Percentiles rank a stretch among this genome's conserved stretches.
phyloP scores from a whole-genome alignment of 495 filamentous ascomycete species.

The Hyaloscypha variabilis region DNA sequence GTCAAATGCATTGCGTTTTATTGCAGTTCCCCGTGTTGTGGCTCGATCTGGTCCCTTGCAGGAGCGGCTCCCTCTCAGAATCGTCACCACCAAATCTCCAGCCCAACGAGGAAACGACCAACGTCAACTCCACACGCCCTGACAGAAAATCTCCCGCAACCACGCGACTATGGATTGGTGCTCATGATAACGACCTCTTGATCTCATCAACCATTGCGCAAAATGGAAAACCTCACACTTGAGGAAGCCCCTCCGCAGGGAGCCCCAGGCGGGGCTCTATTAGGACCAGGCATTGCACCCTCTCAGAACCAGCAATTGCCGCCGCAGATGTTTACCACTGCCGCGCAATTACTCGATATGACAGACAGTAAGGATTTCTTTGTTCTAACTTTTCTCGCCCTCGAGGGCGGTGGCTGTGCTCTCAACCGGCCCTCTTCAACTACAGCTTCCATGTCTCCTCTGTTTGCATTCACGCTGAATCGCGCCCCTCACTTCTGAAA shows the following conservation, averaged over 20 bases:
- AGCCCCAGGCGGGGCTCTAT: conserved; percentile 24
- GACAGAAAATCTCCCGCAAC: conserved; percentile 13
- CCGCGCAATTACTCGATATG: conserved; percentile 89
- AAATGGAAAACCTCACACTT: conserved; percentile 53
- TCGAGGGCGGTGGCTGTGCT: not conserved
- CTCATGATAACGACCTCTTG: conserved; percentile 16
- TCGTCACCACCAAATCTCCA: not conserved
- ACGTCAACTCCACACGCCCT: not conserved
- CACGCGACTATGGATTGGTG: conserved; percentile 28
- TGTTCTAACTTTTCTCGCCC: not conserved
- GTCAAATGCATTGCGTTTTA: not conserved
- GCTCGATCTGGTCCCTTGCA: conserved; percentile 17
- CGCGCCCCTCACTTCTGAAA: not conserved
- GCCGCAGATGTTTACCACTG: conserved; percentile 97
- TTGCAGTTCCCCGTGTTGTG: not conserved
- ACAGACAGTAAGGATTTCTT: conserved; percentile 79
- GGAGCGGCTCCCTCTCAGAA: conserved; percentile 9
- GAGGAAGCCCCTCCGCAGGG: conserved; percentile 41
- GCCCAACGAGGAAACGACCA: not conserved
- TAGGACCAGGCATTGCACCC: conserved; percentile 26
- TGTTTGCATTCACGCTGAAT: too few species aligned
- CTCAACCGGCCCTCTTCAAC: not conserved
- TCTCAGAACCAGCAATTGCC: conserved; percentile 58
- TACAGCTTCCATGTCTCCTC: too few species aligned
- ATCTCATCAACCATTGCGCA: conserved; percentile 22